Evolutionary conservation across 1,284 basidiomycete species (phyloP).

Genomic region (Trichosporon sp.): DNA sequence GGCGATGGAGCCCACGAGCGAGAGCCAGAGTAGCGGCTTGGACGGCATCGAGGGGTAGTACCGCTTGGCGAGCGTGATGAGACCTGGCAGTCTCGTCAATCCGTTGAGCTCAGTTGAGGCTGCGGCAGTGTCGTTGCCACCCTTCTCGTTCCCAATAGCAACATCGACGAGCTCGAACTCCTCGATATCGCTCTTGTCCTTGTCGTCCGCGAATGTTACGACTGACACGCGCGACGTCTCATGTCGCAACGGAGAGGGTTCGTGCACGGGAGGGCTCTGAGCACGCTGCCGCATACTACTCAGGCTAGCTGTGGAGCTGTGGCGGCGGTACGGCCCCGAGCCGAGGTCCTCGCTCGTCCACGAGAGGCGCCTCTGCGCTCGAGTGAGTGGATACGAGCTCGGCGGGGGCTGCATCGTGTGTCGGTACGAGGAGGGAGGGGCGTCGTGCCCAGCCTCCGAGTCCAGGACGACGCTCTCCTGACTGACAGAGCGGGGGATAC

Average conservation of each 20-base stretch:
- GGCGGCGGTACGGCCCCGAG: background rate
- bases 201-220: background rate
- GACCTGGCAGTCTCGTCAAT: conserved; percentile 28
- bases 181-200: background rate
- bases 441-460: background rate
- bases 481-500: background rate
- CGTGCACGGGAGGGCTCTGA: background rate
- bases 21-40: conserved; percentile 65
- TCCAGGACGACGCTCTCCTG: background rate
- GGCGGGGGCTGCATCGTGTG: background rate
- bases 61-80: conserved; percentile 54
- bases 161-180: background rate
- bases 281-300: background rate
- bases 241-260: background rate
- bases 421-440: background rate
- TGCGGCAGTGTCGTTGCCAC: background rate
- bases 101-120: background rate
- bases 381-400: conserved; percentile 11
- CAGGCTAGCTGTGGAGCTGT: background rate
- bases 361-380: conserved; percentile 27
- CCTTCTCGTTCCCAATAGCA: background rate
- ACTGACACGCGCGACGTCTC: background rate
- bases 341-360: conserved; percentile 28
- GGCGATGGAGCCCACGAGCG: conserved; percentile 60
- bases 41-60: conserved; percentile 69